Base-by-base conservation (phyloP, 2,329 filamentous ascomycete species). In the Stagonosporopsis rhizophila region DNA sequence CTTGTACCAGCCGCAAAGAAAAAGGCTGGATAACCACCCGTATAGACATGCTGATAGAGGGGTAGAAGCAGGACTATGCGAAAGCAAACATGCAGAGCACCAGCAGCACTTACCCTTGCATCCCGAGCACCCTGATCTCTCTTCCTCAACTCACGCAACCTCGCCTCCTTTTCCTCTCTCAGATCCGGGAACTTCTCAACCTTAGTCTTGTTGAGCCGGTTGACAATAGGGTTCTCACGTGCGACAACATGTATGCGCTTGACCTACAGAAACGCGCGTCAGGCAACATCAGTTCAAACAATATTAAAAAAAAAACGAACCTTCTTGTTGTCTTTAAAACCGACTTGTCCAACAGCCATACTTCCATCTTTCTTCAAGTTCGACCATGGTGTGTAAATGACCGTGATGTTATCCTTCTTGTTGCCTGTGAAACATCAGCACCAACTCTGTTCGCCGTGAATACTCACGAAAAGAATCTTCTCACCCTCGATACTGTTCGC, bases 351-450 rank as follows among this genome's bases (percentile, higher is more conserved):
- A 3, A 89, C 89, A 17, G 91, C 93, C 95, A 99, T 99, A 75
- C 89, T 91, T 27, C 93, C 94, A 72, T 96, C 92, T 75, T 99
- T 99, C 75, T 91, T 90, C 30, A 99, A 84, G 75, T 99, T 99
- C 40, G 91, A 90, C 92, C 95, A 98, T 6, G 95, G 95, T 4
- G 95, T 99, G 80, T 99, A 99, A 71, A 99, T 96, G 71, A 99
- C 78, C 15, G 92, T 96, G 69, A 99, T 82, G 78, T 98, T 98
- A 77, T 98, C 94, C 77, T 97, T 98, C 79, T 99, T 99, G 82
- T 99, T 99, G 62, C 95, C 90, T 93, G 56, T 6, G 15, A 17
- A 6, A 7, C 2, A 11, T 59, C 4, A 52, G n/a, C 4, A 7
- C 12, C 3, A 6, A 1, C 28, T 37, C 30, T n/a, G 23, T 4